These are phyloP conservation scores for Stemphylium beticola DNA, from an alignment of 2,329 filamentous ascomycete species.

Conservation along the genomic window DNA sequence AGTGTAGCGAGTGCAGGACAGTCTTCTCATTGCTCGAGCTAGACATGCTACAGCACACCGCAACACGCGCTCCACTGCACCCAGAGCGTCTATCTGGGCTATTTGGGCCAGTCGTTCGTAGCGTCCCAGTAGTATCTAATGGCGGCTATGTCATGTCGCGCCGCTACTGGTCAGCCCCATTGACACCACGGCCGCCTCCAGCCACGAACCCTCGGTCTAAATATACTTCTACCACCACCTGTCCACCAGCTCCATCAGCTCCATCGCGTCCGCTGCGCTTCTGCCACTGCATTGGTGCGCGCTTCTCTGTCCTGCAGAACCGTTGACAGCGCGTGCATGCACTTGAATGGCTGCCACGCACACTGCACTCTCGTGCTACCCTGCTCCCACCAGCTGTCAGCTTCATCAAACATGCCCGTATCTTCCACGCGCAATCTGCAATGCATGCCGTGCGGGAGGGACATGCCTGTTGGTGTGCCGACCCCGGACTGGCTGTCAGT, in stretches of 20 bases:
- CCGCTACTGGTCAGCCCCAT: constrained; percentile 20
- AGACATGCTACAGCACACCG: constrained; percentile 28
- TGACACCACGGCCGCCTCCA: constrained; percentile 17
- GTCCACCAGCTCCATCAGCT: constrained; percentile 13
- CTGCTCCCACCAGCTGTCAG: constrained; percentile 12
- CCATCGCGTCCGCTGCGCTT: background rate
- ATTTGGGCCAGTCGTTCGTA: constrained; percentile 31
- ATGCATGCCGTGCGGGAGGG: constrained; percentile 20
- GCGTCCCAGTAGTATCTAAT: constrained; percentile 21
- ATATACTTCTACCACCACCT: constrained; percentile 20
- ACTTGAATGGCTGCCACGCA: too few species aligned
- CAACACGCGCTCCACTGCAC: constrained; percentile 27
- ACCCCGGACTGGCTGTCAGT: constrained; percentile 17
- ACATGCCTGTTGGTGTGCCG: constrained; percentile 9
- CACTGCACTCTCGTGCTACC: too few species aligned
- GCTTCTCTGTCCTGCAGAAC: too few species aligned
- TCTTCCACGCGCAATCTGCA: constrained; percentile 27
- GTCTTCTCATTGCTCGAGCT: constrained; percentile 34
- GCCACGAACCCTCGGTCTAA: constrained; percentile 32
- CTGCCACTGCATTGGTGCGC: background rate
- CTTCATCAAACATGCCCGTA: constrained; percentile 18
- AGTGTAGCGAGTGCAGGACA: background rate
- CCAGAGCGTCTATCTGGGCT: constrained; percentile 33
- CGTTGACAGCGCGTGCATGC: too few species aligned
- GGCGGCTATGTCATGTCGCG: constrained; percentile 30